Evolutionary conservation across 768 basidiomycete genomes (phyloP), one percentile per base, ranked within the genome.

Genomic region (Lyophyllum atratum): DNA sequence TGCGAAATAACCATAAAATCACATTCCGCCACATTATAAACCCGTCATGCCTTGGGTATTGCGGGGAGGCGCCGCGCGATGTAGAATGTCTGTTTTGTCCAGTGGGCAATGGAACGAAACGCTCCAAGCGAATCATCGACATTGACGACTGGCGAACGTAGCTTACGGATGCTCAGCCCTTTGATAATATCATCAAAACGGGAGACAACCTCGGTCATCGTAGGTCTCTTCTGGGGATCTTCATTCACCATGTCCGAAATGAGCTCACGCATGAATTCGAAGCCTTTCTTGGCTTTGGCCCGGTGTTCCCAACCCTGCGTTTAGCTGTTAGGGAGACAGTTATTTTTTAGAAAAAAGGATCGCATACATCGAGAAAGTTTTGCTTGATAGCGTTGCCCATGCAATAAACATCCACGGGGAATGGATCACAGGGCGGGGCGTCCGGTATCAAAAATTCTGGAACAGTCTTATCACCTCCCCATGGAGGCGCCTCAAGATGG

Each of bases 191-290:
- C 49, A 8, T 69, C 64, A 47, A 76, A 75, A 4, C 66, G 67
- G 12, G 58, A 37, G n/a, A 75, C 67, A 4, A 74, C 75, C 48
- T 75, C 67, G 19, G 70, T 66, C 60, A 76, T 76, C 1, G 64
- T 69, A 1, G 76, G 76, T 15, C 76, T 71, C 45, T 69, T 68
- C 5, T 56, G 43, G 0, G 75, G 73, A 44, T 76, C 68, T 0
- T 60, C 54, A 54, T 74, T 67, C 0, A 69, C 64, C 76, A 79
- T 78, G 21, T 75, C 72, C 0, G 49, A 44, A 2, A 74, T 61
- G 12, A 76, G 60, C 1, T 66, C 62, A 43, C 58, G 46, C 33
- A 75, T 59, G 43, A 75, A 75, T 9, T 65, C 68, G 19, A 75
- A 65, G 0, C 69, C 72, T 59, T 51, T 5, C 15, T 47, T 54